A percentile compares a stretch with the other conserved stretches of the same genome.
These are phyloP conservation scores for Tilletiopsis washingtonensis DNA, from an alignment of 1,284 basidiomycete species.

Conservation along the genomic window DNA sequence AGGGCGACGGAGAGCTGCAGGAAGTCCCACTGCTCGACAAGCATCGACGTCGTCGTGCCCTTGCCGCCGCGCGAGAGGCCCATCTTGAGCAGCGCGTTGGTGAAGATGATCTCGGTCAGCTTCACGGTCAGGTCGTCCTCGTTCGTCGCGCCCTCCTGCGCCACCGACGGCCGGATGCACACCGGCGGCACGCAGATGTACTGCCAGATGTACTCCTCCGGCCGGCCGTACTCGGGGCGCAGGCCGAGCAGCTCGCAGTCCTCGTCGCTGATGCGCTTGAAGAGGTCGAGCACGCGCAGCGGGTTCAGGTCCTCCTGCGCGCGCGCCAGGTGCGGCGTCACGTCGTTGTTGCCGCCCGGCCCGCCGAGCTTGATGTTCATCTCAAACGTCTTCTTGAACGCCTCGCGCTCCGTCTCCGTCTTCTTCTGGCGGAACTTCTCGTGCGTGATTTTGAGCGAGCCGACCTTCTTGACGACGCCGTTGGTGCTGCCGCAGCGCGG, in stretches of 20 bases:
- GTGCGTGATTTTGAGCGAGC: conserved; percentile 89
- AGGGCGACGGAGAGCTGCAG: conserved; percentile 88
- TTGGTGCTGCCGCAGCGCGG: conserved; percentile 89
- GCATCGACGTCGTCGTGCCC: conserved; percentile 39
- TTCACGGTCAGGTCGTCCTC: conserved; percentile 98
- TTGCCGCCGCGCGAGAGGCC: conserved; percentile 62
- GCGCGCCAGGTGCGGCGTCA: conserved; percentile 76
- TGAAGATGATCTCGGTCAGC: conserved; percentile 92
- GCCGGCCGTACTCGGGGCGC: conserved; percentile 78
- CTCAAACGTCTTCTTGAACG: conserved; percentile 76
- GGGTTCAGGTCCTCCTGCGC: conserved; percentile 93
- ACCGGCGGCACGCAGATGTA: conserved; percentile 97
- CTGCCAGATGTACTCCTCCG: conserved; percentile 98
- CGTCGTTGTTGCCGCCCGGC: conserved; percentile 64
- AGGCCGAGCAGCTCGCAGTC: conserved; percentile 92
- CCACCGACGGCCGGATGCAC: conserved; percentile 92
- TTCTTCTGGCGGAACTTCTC: conserved; percentile 97
- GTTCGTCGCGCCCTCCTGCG: conserved; percentile 73
- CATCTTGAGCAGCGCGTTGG: conserved; percentile 84
- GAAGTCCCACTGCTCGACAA: conserved; percentile 89
- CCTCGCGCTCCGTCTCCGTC: conserved; percentile 77
- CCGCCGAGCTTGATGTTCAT: conserved; percentile 60
- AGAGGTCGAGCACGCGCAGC: conserved; percentile 84
- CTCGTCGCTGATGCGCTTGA: conserved; percentile 82
- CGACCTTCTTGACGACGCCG: conserved; percentile 92